Conservation (phyloP, 805 yeast genomes). For the Gaillardinia entomophila region DNA sequence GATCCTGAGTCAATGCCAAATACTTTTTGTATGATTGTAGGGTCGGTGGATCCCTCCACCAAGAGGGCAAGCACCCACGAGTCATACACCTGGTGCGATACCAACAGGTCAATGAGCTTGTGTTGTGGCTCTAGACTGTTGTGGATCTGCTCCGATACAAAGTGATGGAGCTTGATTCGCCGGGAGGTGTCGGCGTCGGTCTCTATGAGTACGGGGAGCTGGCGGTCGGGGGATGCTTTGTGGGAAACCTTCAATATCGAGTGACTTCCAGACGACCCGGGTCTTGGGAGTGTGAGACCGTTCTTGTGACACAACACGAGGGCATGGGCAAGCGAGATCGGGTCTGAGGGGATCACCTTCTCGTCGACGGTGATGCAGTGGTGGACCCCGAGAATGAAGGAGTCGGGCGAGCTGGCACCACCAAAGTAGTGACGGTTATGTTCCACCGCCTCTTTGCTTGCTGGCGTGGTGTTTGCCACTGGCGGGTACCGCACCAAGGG, state of each 20-base stretch:
- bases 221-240: constrained; percentile 43
- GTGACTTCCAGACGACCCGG: constrained; percentile 12
- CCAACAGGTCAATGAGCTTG: constrained; percentile 4
- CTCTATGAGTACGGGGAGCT: constrained; percentile 54
- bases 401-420: constrained; percentile 12
- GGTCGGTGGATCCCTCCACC: constrained; percentile 3
- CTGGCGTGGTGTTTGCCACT: constrained; percentile 12
- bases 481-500: constrained; percentile 44
- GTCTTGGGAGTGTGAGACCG: constrained; percentile 35
- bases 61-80: constrained; percentile 10
- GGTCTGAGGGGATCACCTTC: constrained; percentile 49
- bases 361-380: constrained; percentile 28
- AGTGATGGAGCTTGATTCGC: background rate
- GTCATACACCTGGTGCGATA: constrained; percentile 7
- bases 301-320: constrained; percentile 44
- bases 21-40: constrained; percentile 2
- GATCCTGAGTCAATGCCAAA: background rate
- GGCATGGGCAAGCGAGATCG: constrained; percentile 45
- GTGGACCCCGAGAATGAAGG: constrained; percentile 52
- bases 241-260: constrained; percentile 41
- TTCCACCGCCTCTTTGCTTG: constrained; percentile 4
- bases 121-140: constrained; percentile 2
- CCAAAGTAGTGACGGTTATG: constrained; percentile 8
- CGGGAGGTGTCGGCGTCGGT: constrained; percentile 14
- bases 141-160: constrained; percentile 1